Conservation (phyloP, 495 filamentous ascomycete genomes). For the Aspergillus taichungensis region DNA sequence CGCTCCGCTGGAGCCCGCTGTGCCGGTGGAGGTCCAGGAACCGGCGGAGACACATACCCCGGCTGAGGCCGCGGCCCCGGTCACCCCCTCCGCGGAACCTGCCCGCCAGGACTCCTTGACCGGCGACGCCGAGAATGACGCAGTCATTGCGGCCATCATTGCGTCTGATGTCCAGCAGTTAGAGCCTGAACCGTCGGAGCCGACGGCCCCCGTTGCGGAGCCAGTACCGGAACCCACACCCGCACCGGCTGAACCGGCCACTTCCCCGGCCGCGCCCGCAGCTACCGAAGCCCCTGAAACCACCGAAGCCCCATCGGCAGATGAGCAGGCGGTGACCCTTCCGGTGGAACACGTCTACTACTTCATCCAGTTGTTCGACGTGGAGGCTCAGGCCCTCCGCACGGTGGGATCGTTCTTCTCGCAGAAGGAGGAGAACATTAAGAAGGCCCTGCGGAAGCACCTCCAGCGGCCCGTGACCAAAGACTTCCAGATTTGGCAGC, state of each 20-base stretch:
- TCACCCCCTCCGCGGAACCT: conserved; percentile 3
- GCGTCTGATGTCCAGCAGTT: conserved; percentile 14
- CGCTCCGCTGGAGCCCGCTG: background rate
- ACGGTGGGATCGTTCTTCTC: conserved; percentile 48
- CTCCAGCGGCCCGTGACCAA: conserved; percentile 28
- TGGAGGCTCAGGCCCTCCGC: conserved; percentile 32
- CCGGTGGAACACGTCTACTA: conserved; percentile 38
- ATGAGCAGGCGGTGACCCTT: conserved; percentile 12
- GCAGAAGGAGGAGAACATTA: conserved; percentile 36
- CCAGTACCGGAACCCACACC: background rate
- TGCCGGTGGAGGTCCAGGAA: background rate
- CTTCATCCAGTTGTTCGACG: conserved; percentile 45
- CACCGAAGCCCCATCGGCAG: conserved; percentile 8
- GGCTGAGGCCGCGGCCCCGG: background rate
- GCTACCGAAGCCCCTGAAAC: conserved; percentile 1
- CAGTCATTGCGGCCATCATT: conserved; percentile 16
- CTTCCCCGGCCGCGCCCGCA: conserved; percentile 2
- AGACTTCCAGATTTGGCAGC: conserved; percentile 40
- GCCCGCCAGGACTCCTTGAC: conserved; percentile 2
- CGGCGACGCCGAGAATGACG: conserved; percentile 14
- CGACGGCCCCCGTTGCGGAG: background rate
- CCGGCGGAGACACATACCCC: background rate
- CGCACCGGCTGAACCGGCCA: background rate
- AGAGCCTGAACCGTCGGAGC: conserved; percentile 4
- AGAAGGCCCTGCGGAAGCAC: conserved; percentile 31